Evolutionary conservation across 1,284 basidiomycete genomes (phyloP), one percentile per base, ranked within the genome.

Genomic region (Boletus sp.): DNA sequence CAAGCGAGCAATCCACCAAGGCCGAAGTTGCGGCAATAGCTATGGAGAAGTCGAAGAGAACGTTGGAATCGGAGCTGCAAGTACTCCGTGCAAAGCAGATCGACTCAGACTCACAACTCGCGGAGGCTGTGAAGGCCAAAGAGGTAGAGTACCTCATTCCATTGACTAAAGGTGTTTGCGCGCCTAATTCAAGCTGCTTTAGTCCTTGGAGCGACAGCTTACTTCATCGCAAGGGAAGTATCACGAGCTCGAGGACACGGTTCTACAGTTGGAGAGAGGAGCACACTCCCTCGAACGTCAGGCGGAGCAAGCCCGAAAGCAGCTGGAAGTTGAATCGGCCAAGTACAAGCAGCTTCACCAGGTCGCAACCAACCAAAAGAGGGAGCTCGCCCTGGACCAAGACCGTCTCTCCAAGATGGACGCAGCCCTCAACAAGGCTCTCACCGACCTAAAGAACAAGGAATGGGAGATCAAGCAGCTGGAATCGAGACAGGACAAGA

Each of bases 401-500:
- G 93, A 91, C 67, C 82, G 81, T 47, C 88, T 84, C 58, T 77
- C 76, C 62, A 92, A 88, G 74, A 80, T 90, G 60, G 92, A 96
- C 63, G 83, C 86, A 18, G 94, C 94, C 36, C 80, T 96, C 46
- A 89, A 89, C 64, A 89, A 91, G 63, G 85, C 89, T 9, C 78
- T 92, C 11, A 81, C 84, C 7, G 92, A 96, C 61, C 78, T 96
- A 55, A 92, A 92, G 68, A 81, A 81, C 47, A 85, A 89, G 39
- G 92, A 98, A 68, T 91, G 88, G 82, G 92, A 96, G 59, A 83
- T 94, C 61, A 90, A 88, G 60, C 89, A 94, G 59, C 77, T 96
- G 16, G 89, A 93, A 58, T 89, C 89, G 8, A 85, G 87, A 70
- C 92, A 96, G 73, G 94, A 98, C 79, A 98, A 96, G 80, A 98